Evolutionary conservation across 2,329 filamentous ascomycete genomes (phyloP).

Genomic region (Zelopaecilomyces penicillatus): DNA sequence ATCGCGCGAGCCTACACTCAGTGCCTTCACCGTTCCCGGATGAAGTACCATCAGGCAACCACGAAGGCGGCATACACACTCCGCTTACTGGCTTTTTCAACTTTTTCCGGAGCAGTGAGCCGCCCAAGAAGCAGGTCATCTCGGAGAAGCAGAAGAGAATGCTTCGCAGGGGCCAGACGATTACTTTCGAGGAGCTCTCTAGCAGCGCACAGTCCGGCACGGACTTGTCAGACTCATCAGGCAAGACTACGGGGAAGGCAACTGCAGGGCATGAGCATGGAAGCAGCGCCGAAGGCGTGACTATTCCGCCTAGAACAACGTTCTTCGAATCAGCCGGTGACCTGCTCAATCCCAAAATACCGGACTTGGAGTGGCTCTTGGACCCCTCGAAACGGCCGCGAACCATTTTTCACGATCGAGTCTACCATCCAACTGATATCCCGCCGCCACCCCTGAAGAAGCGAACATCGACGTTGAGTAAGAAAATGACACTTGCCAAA

Average conservation of each 20-base stretch:
- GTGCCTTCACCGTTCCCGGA: conserved; percentile 24
- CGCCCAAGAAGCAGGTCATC: conserved; percentile 39
- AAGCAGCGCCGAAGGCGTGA: conserved; percentile 37
- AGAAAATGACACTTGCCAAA: conserved; percentile 16
- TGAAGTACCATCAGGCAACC: conserved; percentile 19
- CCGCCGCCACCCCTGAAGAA: conserved; percentile 66
- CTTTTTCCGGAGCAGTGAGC: conserved; percentile 58
- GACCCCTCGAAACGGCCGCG: conserved; percentile 74
- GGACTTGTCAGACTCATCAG: conserved; percentile 1
- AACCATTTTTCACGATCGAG: conserved; percentile 92
- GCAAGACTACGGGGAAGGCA: conserved; percentile 25
- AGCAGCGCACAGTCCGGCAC: conserved; percentile 11
- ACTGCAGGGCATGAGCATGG: conserved; percentile 43
- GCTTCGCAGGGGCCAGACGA: conserved; percentile 69
- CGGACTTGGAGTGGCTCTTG: conserved; percentile 70
- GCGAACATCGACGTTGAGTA: conserved; percentile 32
- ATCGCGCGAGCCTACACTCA: conserved; percentile 48
- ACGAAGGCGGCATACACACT: conserved; percentile 28
- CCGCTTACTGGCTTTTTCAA: conserved; percentile 60
- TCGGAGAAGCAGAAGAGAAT: conserved; percentile 59
- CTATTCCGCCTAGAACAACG: conserved; percentile 78
- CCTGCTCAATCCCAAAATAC: conserved; percentile 81
- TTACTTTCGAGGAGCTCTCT: conserved; percentile 17
- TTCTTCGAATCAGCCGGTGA: conserved; percentile 95
- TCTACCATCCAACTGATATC: conserved; percentile 91